Base-by-base conservation (phyloP, 2,329 filamentous ascomycete species). In the Dendryphion nanum region DNA sequence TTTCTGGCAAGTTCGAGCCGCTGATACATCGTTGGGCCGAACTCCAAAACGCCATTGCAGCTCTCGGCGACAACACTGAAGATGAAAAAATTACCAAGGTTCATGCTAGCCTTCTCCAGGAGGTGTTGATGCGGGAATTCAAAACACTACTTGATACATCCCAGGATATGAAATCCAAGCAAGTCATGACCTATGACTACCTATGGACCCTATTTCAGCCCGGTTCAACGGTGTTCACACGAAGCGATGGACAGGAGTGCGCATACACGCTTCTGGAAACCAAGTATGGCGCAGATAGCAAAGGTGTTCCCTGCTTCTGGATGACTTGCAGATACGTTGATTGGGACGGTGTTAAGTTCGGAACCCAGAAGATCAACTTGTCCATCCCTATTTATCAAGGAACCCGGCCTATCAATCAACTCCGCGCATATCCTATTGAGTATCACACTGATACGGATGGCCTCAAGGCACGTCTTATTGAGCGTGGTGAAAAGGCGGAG, bases 11-110 rank as follows among this genome's bases (percentile, higher is more conserved):
- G 0, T 86, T 86, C 42, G 69, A 78, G 50, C 78, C 79, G 0
- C 78, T 87, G 33, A 77, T 85, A 28, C 81, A 87, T 59, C 74
- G 82, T 20, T 86, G 82, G 81, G 64, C 56, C 0, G 58, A 66
- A 31, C 49, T 72, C n/a, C 48, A 57, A 18, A 34, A 45, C 4
- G 51, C 53, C 12, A 55, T 66, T 20, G 28, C 44, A n/a, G 48
- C 50, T 28, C 44, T 55, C 26, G 46, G 48, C 16, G 49, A 55
- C 26, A 55, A 50, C 4, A 59, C 51, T 15, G 59, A 63, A 18
- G 50, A 56, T 4, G 44, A 56, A 20, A 45, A 50, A 3, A 59
- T 50, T 14, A 65, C 57, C 12, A 64, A 66, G 35, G 51, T 58
- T 28, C 69, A 73, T 48, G 66, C 64, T 4, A 45, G 61, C 29